Base-by-base conservation (phyloP, 208 protist genomes). In the Leishmania mexicana region DNA sequence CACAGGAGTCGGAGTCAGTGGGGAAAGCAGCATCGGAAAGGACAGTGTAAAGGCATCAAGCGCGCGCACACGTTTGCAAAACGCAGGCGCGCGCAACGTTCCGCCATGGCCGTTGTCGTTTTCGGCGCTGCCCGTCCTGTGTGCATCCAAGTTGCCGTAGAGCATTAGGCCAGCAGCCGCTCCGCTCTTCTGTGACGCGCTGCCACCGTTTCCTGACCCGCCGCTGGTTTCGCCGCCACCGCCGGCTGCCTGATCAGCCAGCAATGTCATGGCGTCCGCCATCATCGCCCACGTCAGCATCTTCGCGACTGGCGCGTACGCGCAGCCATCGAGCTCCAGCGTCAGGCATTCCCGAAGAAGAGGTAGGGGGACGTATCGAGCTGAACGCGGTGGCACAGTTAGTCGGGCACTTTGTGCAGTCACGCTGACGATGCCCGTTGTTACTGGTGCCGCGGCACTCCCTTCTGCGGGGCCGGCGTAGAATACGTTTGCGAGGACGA, bases 231-330 rank as follows among this genome's bases (percentile, higher is more conserved):
- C n/a, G 7, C 19, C 24, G 51, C 7, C 28, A 24, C 65, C 5
- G 28, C 75, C 62, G 38, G 58, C 70, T 21, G 75, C 6, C 21
- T 82, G 53, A 47, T 85, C 83, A 1, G 58, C 83, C 65, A 81
- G 38, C 57, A 74, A 45, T 42, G 83, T 76, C 78, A 85, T 82
- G 2, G 83, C 83, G n/a, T 85, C 83, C 21, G 78, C 77, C 38
- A 85, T 24, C 78, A 82, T 85, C 17, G 83, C 77, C 83, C 83
- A 85, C 35, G 78, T 85, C 64, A 85, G 35, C 31, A 85, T 51
- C n/a, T 71, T 51, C 42, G 78, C 83, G 28, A 4, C 49, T 40
- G 83, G 47, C 15, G 53, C 24, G 57, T 76, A 82, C 24, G 64
- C 65, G 45, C 78, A 67, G 24, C 83, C 83, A 35, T 67, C 78